These are phyloP conservation scores for Ophiostoma ulmi DNA, from an alignment of 2,329 filamentous ascomycete species.

Conservation along the genomic window DNA sequence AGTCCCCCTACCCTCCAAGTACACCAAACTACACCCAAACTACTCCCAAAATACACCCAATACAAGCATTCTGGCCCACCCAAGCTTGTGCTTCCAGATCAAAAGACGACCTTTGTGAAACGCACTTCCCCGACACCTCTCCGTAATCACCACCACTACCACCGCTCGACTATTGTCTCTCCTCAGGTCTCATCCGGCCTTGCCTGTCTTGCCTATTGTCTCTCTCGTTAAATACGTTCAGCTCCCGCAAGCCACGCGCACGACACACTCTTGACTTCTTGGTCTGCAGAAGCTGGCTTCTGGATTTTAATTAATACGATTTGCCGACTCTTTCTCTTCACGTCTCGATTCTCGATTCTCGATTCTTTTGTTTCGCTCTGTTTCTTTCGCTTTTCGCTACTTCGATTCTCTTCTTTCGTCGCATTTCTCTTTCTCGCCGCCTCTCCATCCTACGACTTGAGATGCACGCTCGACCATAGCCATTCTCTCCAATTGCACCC, in stretches of 20 bases:
- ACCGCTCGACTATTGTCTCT: not conserved
- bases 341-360: not conserved
- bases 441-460: not conserved
- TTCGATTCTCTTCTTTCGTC: conserved; percentile 2
- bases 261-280: not conserved
- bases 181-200: not conserved
- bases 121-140: conserved; percentile 12
- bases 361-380: not conserved
- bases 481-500: not conserved
- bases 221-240: conserved; percentile 8
- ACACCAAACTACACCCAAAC: no score
- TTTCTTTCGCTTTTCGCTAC: not conserved
- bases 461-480: conserved; percentile 12
- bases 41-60: not conserved
- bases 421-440: not conserved
- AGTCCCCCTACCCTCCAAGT: not conserved
- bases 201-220: not conserved
- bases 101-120: conserved; percentile 20
- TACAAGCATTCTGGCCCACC: conserved; percentile 10
- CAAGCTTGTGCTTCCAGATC: conserved; percentile 16
- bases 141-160: conserved; percentile 2
- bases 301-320: conserved; percentile 12
- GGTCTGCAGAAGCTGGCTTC: conserved; percentile 22
- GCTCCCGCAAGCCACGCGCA: conserved; percentile 16
- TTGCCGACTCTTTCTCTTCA: not conserved